A percentile compares a stretch with the other conserved stretches of the same genome.
Evolutionary conservation across 345 rosid genomes (phyloP).

Genomic region (Carallia brachiata): DNA sequence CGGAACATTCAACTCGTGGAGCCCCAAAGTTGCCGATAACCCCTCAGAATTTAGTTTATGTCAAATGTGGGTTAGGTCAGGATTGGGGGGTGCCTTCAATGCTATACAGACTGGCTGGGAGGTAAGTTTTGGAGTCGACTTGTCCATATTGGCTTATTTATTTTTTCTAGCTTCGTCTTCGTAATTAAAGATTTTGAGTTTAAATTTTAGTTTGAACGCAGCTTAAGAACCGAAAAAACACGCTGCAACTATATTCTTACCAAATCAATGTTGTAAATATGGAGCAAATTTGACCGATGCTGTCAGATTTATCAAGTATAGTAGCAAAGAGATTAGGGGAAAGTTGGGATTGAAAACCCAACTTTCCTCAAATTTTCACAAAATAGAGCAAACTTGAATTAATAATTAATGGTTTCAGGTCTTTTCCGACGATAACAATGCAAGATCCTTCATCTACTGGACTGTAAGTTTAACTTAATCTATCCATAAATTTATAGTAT

Average conservation of each 20-base stretch:
- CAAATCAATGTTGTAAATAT: no score
- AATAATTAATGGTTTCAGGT: background rate
- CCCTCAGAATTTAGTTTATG: background rate
- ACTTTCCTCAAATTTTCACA: no score
- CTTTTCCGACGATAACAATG: background rate
- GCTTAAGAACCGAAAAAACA: no score
- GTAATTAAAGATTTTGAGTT: no score
- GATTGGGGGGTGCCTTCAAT: background rate
- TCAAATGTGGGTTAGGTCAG: background rate
- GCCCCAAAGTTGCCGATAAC: background rate
- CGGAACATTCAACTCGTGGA: background rate
- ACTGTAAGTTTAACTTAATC: background rate
- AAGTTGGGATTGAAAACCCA: no score
- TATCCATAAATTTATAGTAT: background rate
- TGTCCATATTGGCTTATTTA: background rate
- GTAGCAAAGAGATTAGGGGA: no score
- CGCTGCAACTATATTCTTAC: no score
- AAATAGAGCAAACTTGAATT: no score
- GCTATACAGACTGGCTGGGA: background rate
- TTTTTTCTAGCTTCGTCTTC: background rate
- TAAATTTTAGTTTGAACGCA: no score
- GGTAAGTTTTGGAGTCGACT: background rate
- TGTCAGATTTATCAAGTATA: no score
- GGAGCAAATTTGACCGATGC: no score
- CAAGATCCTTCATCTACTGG: background rate